Percentiles rank a stretch among this genome's conserved stretches.
Evolutionary conservation across 1,139 yeast genomes (phyloP).

Genomic region (Arxiozyma slooffiae): DNA sequence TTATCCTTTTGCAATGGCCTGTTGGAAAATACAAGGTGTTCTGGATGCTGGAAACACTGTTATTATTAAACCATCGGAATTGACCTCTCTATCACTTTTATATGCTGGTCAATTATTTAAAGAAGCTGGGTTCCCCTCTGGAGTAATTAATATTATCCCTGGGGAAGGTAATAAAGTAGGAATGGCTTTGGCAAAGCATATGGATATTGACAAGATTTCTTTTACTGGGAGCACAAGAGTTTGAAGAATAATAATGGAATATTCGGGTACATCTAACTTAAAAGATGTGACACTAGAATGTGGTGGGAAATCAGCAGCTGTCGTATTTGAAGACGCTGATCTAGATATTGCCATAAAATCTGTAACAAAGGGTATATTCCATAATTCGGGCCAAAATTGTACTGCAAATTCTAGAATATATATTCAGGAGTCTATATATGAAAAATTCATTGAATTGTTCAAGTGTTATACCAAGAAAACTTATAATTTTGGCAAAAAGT

Average conservation of each 20-base stretch:
- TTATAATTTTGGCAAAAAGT: constrained; percentile 44
- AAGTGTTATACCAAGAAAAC: constrained; percentile 38
- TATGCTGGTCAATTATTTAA: constrained; percentile 44
- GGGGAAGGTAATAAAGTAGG: constrained; percentile 52
- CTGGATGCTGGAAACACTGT: constrained; percentile 61
- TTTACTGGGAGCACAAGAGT: constrained; percentile 55
- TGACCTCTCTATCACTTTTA: constrained; percentile 54
- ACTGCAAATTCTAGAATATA: constrained; percentile 80
- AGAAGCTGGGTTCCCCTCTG: constrained; percentile 65
- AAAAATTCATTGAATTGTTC: constrained; percentile 44
- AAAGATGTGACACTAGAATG: constrained; percentile 83
- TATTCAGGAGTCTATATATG: constrained; percentile 61
- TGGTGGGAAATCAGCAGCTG: constrained; percentile 82
- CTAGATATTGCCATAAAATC: constrained; percentile 73
- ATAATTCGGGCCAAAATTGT: constrained; percentile 84
- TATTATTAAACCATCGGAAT: constrained; percentile 59
- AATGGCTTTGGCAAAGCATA: constrained; percentile 47
- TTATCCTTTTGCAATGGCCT: constrained; percentile 60
- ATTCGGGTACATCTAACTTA: constrained; percentile 48
- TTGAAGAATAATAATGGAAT: constrained; percentile 48
- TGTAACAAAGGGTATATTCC: constrained; percentile 76
- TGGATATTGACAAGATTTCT: constrained; percentile 52
- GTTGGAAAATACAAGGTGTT: constrained; percentile 66
- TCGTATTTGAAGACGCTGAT: constrained; percentile 66
- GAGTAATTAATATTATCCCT: constrained; percentile 54